phyloP scores from a whole-genome alignment of 176 grass and related monocot species.

The Zoysia japonica region DNA sequence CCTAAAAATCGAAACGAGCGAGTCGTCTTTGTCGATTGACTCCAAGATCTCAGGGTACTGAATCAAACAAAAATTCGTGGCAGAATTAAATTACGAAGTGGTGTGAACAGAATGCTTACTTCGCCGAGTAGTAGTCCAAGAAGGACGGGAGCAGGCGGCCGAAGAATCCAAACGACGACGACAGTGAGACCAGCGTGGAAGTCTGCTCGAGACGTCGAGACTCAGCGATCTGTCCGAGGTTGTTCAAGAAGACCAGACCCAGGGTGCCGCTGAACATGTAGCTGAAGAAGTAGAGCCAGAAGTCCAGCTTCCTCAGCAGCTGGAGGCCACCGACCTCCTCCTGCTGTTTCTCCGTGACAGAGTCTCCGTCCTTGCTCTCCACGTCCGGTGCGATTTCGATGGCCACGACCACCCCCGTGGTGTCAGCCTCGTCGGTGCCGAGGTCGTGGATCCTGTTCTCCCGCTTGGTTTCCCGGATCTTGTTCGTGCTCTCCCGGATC shows the following conservation, averaged over 20 bases:
- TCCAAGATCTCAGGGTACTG: constrained; percentile 29
- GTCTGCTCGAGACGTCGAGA: constrained; percentile 62
- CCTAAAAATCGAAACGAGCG: not conserved
- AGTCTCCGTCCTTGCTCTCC: constrained; percentile 24
- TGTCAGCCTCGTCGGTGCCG: constrained; percentile 42
- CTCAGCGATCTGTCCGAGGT: constrained; percentile 91
- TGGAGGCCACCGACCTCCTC: constrained; percentile 71
- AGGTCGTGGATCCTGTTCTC: constrained; percentile 77
- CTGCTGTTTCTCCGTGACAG: constrained; percentile 6
- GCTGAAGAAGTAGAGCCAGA: constrained; percentile 97
- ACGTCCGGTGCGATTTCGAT: constrained; percentile 8
- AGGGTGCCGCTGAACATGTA: constrained; percentile 98
- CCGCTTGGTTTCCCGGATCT: constrained; percentile 56
- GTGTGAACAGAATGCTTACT: constrained; percentile 74
- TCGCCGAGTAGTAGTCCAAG: constrained; percentile 83
- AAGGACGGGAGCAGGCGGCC: constrained; percentile 83
- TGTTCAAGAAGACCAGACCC: constrained; percentile 92
- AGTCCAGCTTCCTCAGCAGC: constrained; percentile 65
- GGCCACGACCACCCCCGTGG: constrained; percentile 5
- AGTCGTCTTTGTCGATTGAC: not conserved
- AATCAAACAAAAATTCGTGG: not conserved
- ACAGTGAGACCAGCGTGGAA: constrained; percentile 85
- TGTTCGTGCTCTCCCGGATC: constrained; percentile 54
- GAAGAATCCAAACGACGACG: constrained; percentile 98
- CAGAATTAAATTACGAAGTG: not conserved